These are phyloP conservation scores for Amanita polypyramis DNA, from an alignment of 768 basidiomycete species.

Conservation along the genomic window DNA sequence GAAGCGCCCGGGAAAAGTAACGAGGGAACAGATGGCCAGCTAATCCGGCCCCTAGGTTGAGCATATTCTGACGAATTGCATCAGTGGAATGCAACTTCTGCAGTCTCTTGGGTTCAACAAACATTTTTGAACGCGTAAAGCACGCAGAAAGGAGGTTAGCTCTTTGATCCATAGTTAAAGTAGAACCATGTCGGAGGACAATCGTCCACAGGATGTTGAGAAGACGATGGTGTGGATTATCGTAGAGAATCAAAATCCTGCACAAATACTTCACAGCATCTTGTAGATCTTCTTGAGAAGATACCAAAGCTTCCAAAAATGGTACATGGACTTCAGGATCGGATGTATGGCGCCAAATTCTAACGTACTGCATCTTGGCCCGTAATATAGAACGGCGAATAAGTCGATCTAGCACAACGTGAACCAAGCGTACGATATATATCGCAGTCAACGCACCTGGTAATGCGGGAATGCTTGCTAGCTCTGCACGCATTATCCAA, in stretches of 20 bases:
- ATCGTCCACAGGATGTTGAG: constrained; percentile 18
- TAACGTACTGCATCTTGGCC: constrained; percentile 30
- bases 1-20: constrained; percentile 8
- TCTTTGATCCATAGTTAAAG: not conserved
- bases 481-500: constrained; percentile 47
- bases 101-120: not conserved
- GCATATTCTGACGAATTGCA: constrained; percentile 1
- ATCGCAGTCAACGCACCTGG: constrained; percentile 12
- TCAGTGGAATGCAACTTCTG: not conserved
- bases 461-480: constrained; percentile 19
- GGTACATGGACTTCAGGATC: constrained; percentile 35
- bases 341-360: constrained; percentile 25
- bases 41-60: constrained; percentile 14
- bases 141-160: not conserved
- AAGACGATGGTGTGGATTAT: constrained; percentile 23
- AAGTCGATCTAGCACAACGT: constrained; percentile 11
- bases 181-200: not conserved
- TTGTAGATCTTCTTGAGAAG: constrained; percentile 17
- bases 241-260: constrained; percentile 21
- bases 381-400: constrained; percentile 15
- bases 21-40: constrained; percentile 17
- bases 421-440: not conserved
- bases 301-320: constrained; percentile 33
- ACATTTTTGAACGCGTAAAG: not conserved
- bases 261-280: constrained; percentile 26